Evolutionary conservation across 1,284 basidiomycete species (phyloP).

Genomic region (Naganishia sp.): DNA sequence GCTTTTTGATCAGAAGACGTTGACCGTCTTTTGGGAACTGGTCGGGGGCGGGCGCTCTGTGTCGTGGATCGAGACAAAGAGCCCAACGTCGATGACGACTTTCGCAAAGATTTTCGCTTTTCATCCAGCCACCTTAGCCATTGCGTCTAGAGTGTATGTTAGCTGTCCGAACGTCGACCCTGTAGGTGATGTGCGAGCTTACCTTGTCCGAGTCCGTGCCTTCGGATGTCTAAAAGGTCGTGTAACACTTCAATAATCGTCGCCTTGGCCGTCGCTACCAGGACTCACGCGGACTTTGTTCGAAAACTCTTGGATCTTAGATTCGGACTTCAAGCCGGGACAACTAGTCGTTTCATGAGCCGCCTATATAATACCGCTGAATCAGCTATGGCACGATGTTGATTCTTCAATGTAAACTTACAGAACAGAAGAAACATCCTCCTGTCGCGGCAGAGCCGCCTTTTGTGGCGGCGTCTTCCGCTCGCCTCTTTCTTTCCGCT

Average conservation of each 20-base stretch:
- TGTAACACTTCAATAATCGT: background rate
- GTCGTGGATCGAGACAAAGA: background rate
- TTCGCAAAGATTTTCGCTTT: slow-evolving; percentile 1
- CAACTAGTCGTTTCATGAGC: slow-evolving; percentile 12
- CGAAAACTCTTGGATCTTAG: slow-evolving; percentile 6
- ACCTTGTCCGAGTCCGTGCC: slow-evolving; percentile 14
- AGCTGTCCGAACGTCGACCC: background rate
- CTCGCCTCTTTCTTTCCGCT: background rate
- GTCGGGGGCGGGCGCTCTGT: background rate
- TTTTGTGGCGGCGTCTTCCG: background rate
- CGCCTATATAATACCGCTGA: background rate
- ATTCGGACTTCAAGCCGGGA: slow-evolving; percentile 5
- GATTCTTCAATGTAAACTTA: background rate
- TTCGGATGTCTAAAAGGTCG: slow-evolving; percentile 1
- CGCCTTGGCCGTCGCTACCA: background rate
- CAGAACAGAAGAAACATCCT: slow-evolving; percentile 18
- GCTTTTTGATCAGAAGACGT: slow-evolving; percentile 17
- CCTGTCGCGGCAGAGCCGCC: background rate
- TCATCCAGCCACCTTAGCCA: slow-evolving; percentile 21
- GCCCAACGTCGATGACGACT: background rate
- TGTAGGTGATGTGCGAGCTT: background rate
- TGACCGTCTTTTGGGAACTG: slow-evolving; percentile 11
- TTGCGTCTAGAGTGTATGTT: slow-evolving; percentile 5
- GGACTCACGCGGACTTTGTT: slow-evolving; percentile 14
- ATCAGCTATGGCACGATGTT: no score